Evolutionary conservation across 1,284 basidiomycete genomes (phyloP), one percentile per base, ranked within the genome.

Genomic region (Fomitopsis pinicola): DNA sequence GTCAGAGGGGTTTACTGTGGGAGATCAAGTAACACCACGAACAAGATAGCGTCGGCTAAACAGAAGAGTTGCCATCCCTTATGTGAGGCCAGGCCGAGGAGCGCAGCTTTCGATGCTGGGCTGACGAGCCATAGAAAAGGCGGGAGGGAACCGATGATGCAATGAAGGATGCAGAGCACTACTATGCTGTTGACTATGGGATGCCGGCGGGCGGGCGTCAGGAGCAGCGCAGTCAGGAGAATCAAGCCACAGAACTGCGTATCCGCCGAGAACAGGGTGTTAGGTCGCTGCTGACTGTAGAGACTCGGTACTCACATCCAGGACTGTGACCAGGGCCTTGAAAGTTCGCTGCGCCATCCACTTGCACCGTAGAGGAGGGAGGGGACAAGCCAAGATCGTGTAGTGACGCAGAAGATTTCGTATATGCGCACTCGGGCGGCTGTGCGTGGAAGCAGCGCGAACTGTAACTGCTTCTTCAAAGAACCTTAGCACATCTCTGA

Each of bases 131-230:
- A 62, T 5, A 67, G 52, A 19, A 68, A 56, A 8, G 68, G 61
- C 3, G 67, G 65, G 2, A 70, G 45, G 3, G 71, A 57, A 33
- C 67, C 66, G 42, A 66, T 35, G 2, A 68, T 55, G 4, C 68
- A 69, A 8, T 69, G 66, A 17, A 67, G 40, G 19, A 72, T 55
- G 28, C 68, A 65, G 5, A 67, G 64, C 2, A 69, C 58, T 7
- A 68, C 59, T 26, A 72, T 61, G 17, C 65, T 60, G 15, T 68
- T 69, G 36, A 71, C 71, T 35, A 72, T 68, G 7, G 68, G 48
- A 61, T 72, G 71, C 50, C 69, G 69, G 1, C 62, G 68, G 28
- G 68, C 67, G 1, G 71, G 71, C 8, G 71, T 72, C 3, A 55
- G 50, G n/a, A 72, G 59, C 50, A 72, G 60, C 8, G 65, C 60